Base-by-base conservation (phyloP, 371 early-diverging fungal species). In the Mucor indicus region DNA sequence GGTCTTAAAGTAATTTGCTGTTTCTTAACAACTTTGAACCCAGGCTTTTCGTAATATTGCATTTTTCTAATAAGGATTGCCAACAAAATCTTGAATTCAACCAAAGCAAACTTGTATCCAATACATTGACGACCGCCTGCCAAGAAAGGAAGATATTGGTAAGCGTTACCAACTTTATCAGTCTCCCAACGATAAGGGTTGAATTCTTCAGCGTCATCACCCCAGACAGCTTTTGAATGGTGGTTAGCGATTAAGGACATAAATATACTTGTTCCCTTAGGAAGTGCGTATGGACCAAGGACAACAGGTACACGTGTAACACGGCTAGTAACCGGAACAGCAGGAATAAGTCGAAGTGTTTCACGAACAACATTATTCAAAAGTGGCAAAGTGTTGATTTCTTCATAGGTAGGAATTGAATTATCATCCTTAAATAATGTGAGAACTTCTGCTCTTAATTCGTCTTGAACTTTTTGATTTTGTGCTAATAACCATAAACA, bases 131-230 rank as follows among this genome's bases (percentile, higher is more conserved):
- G 62, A 15, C 59, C 60, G 30, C 87, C 87, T 8, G 79, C 68
- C 42, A 81, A 45, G 59, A 87, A 87, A 0, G 85, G 87, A 49
- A 78, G 56, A 39, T 75, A 84, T 4, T 76, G 72, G 41, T 76
- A 76, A 0, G 72, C 64, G n/a, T 62, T 59, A 20, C 55, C 55
- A 2, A 59, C 36, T 4, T 9, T 9, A 13, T 48, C 40, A 19
- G 63, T 54, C 0, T 65, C 50, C 86, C 87, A 87, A 20, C 87
- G 71, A 11, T 69, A 73, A 11, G 87, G 87, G 8, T 72, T 65
- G 52, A 84, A 87, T 25, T 69, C 69, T 41, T 80, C 66, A 2
- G 72, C 81, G 54, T 87, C 83, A 12, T 73, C 73, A 2, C 87
- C 87, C 87, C 86, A 87, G 46, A 70, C 64, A 10, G 64, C 59